Conservation (phyloP, 2,329 filamentous ascomycete species). For the Aspergillus flavus region DNA sequence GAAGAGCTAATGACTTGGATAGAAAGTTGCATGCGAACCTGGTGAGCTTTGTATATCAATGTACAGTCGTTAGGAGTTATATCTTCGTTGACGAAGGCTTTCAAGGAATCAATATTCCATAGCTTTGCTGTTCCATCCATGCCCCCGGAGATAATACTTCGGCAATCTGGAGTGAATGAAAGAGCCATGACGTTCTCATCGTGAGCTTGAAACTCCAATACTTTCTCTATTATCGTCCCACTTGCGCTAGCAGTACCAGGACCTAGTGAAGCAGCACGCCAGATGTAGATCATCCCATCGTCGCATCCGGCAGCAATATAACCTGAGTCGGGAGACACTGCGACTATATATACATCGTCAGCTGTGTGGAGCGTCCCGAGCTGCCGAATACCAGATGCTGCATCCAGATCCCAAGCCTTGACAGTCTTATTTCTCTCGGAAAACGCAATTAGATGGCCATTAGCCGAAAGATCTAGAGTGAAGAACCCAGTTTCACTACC, state of each 20-base stretch:
- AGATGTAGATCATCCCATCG: neutral
- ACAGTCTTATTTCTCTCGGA: neutral
- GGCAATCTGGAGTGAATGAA: neutral
- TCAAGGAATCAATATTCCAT: neutral
- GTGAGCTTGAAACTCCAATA: neutral
- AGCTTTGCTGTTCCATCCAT: neutral
- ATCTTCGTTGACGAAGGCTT: neutral
- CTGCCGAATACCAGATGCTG: neutral
- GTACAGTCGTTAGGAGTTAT: neutral
- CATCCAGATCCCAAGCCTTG: neutral
- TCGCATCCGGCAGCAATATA: neutral
- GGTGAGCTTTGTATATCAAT: neutral
- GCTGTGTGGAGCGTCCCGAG: neutral
- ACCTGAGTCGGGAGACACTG: neutral
- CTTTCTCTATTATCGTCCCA: neutral
- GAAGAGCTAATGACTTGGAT: neutral
- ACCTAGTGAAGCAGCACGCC: neutral
- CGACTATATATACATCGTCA: neutral
- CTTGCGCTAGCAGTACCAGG: neutral
- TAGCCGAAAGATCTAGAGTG: neutral
- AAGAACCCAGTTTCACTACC: neutral
- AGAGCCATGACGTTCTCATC: neutral
- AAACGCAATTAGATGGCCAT: neutral
- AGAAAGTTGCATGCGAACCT: neutral
- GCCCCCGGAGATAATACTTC: neutral